A percentile compares a stretch with the other conserved stretches of the same genome.
Evolutionary conservation across 192 early-diverging fungal genomes (phyloP).

Genomic region (Piromyces finnis): DNA sequence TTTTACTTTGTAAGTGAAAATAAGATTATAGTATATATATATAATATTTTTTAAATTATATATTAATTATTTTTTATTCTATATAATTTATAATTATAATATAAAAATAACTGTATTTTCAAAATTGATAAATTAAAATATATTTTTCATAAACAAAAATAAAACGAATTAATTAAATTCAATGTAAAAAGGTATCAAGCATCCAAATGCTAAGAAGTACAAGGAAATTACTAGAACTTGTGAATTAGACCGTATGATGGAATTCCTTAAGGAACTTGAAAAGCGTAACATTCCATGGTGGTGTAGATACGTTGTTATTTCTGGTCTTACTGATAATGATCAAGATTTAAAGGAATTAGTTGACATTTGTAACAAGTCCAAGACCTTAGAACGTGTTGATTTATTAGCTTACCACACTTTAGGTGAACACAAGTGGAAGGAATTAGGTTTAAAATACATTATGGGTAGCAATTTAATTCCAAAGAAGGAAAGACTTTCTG

Average conservation of each 20-base stretch:
- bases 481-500: neutral
- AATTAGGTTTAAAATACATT: neutral
- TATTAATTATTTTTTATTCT: no score
- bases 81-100: no score
- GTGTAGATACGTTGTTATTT: conserved; percentile 1
- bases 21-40: no score
- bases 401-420: conserved; percentile 1
- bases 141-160: no score
- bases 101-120: no score
- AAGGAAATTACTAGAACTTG: neutral
- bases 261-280: neutral
- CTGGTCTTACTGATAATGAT: neutral
- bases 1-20: neutral
- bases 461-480: neutral
- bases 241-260: neutral
- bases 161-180: neutral
- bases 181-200: neutral
- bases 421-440: conserved; percentile 1
- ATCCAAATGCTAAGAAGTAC: neutral
- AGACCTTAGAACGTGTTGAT: neutral
- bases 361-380: neutral
- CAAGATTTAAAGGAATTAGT: neutral
- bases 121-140: no score
- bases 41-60: no score
- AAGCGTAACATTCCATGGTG: neutral